Evolutionary conservation across 2,329 filamentous ascomycete species (phyloP).

Genomic region (Dothidotthia symphoricarpi): DNA sequence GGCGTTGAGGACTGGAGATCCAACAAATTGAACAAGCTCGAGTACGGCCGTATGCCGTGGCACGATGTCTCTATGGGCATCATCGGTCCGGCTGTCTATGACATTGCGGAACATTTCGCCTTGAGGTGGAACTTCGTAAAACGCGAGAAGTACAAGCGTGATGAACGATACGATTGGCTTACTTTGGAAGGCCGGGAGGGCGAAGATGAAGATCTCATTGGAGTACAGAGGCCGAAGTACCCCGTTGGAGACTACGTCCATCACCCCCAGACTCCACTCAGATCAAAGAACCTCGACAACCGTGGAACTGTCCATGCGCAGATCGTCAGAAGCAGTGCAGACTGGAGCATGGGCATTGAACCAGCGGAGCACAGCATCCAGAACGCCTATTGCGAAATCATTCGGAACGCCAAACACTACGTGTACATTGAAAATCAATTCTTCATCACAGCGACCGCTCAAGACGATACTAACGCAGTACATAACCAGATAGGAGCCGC

Average conservation of each 20-base stretch:
- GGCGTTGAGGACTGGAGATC: constrained; percentile 88
- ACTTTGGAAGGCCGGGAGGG: constrained; percentile 72
- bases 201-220: constrained; percentile 79
- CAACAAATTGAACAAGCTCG: constrained; percentile 87
- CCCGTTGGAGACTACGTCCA: constrained; percentile 84
- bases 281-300: constrained; percentile 57
- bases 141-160: constrained; percentile 95
- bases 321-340: constrained; percentile 81
- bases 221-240: constrained; percentile 83
- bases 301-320: constrained; percentile 79
- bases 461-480: constrained; percentile 76
- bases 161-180: constrained; percentile 80
- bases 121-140: constrained; percentile 96
- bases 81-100: constrained; percentile 85
- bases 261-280: constrained; percentile 72
- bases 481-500: constrained; percentile 84
- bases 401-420: constrained; percentile 82
- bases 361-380: constrained; percentile 77
- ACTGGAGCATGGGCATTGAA: constrained; percentile 92
- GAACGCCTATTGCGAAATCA: constrained; percentile 81
- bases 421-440: constrained; percentile 99
- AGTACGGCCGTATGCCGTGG: constrained; percentile 96
- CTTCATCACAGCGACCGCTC: constrained; percentile 80
- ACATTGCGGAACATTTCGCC: constrained; percentile 94
- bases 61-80: constrained; percentile 92